Evolutionary conservation across 2,329 filamentous ascomycete genomes (phyloP).

Genomic region (Parascedosporium putredinis): DNA sequence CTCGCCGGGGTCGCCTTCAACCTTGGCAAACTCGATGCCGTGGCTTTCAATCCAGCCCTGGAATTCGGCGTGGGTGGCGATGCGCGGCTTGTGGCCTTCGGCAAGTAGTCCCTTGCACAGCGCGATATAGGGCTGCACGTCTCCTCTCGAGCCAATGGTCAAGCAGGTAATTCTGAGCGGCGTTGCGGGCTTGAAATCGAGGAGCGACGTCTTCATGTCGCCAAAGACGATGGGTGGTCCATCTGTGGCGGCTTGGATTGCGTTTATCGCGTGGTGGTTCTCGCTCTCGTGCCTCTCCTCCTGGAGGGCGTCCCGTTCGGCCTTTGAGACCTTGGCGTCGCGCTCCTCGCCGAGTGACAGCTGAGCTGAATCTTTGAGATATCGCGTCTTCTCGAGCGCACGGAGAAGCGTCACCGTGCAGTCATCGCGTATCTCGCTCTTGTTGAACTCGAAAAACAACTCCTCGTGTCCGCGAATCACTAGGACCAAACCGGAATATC

Average conservation of each 20-base stretch:
- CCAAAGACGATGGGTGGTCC: constrained; percentile 77
- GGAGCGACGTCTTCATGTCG: constrained; percentile 74
- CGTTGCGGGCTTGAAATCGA: constrained; percentile 80
- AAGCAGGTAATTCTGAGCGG: constrained; percentile 80
- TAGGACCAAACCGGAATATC: constrained; percentile 83
- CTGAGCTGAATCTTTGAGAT: constrained; percentile 58
- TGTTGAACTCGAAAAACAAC: constrained; percentile 87
- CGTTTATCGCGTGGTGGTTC: background rate
- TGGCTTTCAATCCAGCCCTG: constrained; percentile 81
- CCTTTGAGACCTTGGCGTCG: constrained; percentile 63
- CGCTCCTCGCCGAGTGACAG: constrained; percentile 59
- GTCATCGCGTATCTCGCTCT: constrained; percentile 72
- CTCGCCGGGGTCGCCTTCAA: constrained; percentile 86
- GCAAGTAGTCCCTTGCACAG: constrained; percentile 81
- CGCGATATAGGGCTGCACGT: constrained; percentile 96
- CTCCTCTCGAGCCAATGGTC: constrained; percentile 89
- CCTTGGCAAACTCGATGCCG: constrained; percentile 81
- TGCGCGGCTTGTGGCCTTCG: constrained; percentile 77
- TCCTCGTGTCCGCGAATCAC: constrained; percentile 92
- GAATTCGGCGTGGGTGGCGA: constrained; percentile 89
- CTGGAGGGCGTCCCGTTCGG: constrained; percentile 66
- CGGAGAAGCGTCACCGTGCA: constrained; percentile 74
- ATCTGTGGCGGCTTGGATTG: constrained; percentile 29
- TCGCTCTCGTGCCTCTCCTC: constrained; percentile 42
- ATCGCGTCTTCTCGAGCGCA: constrained; percentile 61